phyloP scores from a whole-genome alignment of 495 filamentous ascomycete genomes.

The Halenospora varia region DNA sequence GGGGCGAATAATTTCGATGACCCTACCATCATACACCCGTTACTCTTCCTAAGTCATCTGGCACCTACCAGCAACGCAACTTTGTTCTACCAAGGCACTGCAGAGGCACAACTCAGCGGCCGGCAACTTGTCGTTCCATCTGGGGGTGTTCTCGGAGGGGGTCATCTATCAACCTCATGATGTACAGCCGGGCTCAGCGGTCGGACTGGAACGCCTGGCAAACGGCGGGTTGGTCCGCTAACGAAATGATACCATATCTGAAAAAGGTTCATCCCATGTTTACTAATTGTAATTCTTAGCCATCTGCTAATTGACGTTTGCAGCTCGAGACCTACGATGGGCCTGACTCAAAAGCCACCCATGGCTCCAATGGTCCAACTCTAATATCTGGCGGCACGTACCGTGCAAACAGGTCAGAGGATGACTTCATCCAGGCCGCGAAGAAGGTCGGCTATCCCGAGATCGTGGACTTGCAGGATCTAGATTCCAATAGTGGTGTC shows the following conservation, averaged over 20 bases:
- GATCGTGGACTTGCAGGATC: slow-evolving; percentile 13
- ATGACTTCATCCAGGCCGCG: slow-evolving; percentile 30
- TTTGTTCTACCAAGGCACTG: not conserved
- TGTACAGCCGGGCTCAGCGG: slow-evolving; percentile 31
- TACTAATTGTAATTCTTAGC: not conserved
- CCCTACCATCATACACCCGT: slow-evolving; percentile 37
- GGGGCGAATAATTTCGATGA: slow-evolving; percentile 40
- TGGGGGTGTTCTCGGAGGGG: slow-evolving; percentile 52
- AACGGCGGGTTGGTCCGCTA: not conserved
- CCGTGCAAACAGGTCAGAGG: slow-evolving; percentile 10
- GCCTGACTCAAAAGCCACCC: slow-evolving; percentile 22
- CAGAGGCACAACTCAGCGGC: slow-evolving; percentile 33
- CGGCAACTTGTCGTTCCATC: slow-evolving; percentile 39
- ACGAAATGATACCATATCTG: not conserved
- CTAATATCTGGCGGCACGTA: slow-evolving; percentile 29
- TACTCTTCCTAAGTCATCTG: slow-evolving; percentile 25
- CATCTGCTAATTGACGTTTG: not conserved
- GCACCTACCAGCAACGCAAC: not conserved
- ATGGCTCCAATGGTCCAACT: slow-evolving; percentile 23
- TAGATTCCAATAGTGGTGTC: slow-evolving; percentile 4
- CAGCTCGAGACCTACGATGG: slow-evolving; percentile 37
- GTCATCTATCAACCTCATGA: slow-evolving; percentile 54
- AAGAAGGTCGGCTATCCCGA: slow-evolving; percentile 21
- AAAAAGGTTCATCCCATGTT: slow-evolving; percentile 25
- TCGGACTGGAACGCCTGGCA: not conserved